Conservation (phyloP, 169 alveolate genomes). For the Babesia divergens region DNA sequence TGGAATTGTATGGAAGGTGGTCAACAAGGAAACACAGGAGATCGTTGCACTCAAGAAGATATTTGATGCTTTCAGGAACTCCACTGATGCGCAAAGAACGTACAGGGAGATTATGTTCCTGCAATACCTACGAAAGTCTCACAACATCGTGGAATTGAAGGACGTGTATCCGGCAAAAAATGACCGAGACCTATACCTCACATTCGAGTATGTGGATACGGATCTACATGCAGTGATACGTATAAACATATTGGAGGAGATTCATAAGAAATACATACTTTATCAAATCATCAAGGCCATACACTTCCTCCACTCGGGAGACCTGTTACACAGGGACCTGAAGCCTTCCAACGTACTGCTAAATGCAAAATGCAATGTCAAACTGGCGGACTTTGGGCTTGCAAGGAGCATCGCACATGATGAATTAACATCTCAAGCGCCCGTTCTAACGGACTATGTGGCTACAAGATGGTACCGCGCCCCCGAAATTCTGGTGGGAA, state of each 20-base stretch:
- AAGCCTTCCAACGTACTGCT: conserved; percentile 96
- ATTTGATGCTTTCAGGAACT: conserved; percentile 98
- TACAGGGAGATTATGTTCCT: conserved; percentile 97
- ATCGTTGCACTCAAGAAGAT: conserved; percentile 98
- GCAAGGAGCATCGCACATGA: conserved; percentile 87
- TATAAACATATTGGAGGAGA: conserved; percentile 94
- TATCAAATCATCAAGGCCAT: conserved; percentile 90
- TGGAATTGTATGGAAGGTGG: conserved; percentile 99
- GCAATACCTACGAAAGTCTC: conserved; percentile 89
- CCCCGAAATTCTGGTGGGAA: conserved; percentile 95
- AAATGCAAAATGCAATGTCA: conserved; percentile 95
- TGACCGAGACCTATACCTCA: conserved; percentile 95
- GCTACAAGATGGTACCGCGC: conserved; percentile 99
- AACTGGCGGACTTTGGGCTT: conserved; percentile 97
- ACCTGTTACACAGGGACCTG: conserved; percentile 95
- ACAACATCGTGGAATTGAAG: conserved; percentile 89
- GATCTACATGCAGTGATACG: conserved; percentile 98
- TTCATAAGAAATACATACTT: conserved; percentile 90
- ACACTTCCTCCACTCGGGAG: conserved; percentile 92
- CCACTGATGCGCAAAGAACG: conserved; percentile 99
- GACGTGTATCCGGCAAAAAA: conserved; percentile 95
- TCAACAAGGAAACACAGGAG: conserved; percentile 90
- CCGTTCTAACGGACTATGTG: conserved; percentile 95
- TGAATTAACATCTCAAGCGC: conserved; percentile 70
- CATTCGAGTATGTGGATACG: conserved; percentile 96